Percentiles rank a stretch among this genome's conserved stretches.
Evolutionary conservation across 2,329 filamentous ascomycete genomes (phyloP).

Genomic region (Pseudogymnoascus sp.): DNA sequence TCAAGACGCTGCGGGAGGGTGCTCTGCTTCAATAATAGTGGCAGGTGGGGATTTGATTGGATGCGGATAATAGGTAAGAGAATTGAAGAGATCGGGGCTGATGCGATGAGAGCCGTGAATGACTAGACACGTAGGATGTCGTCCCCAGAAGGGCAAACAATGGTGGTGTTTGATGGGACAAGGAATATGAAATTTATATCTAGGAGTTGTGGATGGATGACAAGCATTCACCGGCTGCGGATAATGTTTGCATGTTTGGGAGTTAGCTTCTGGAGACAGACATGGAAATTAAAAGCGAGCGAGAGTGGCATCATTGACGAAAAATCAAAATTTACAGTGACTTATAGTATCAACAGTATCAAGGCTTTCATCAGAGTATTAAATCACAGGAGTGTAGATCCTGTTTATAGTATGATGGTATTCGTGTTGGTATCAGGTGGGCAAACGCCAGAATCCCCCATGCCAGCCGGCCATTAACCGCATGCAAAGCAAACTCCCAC

Average conservation of each 20-base stretch:
- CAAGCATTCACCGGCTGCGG: neutral
- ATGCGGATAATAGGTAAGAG: neutral
- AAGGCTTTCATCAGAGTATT: neutral
- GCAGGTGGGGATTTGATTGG: neutral
- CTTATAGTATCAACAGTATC: neutral
- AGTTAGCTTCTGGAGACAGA: neutral
- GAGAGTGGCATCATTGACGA: too few relatives aligned
- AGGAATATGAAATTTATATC: neutral
- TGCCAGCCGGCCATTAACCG: neutral
- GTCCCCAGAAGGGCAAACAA: neutral
- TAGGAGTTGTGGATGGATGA: neutral
- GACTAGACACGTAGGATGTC: neutral
- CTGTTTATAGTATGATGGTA: neutral
- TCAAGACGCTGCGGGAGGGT: neutral
- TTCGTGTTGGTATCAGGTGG: neutral
- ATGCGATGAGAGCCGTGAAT: neutral
- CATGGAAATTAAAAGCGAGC: neutral
- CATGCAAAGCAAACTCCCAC: neutral
- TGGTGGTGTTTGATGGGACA: neutral
- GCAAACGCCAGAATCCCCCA: neutral
- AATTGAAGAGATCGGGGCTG: neutral
- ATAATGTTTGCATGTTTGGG: neutral
- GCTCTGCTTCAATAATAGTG: neutral
- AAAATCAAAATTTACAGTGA: neutral
- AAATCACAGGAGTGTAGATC: neutral